Base-by-base conservation (phyloP, 306 rosid genomes). In the Cucumis melo region DNA sequence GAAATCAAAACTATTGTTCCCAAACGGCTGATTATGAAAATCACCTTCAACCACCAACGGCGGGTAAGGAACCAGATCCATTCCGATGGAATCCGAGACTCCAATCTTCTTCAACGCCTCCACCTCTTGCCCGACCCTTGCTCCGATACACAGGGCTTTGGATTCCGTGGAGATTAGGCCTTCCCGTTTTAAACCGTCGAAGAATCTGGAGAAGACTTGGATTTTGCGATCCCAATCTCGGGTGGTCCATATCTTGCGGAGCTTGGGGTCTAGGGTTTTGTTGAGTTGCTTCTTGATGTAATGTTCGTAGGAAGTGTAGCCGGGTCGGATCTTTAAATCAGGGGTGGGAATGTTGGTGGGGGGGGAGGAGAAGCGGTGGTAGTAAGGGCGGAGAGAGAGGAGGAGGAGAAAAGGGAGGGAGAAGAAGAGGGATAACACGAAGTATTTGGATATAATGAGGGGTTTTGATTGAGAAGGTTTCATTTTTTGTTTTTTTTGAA, bases 141-240 rank as follows among this genome's bases (percentile, higher is more conserved):
- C 98, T 0, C 98, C 98, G 29, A 94, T 83, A 32, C 93, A 91
- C 0, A 94, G 82, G 5, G 95, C 86, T 56, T 86, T 92, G 0
- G 96, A 87, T 0, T 79, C 63, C 83, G 87, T 80, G 0, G 24
- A 42, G 0, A 94, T 67, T 0, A 94, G 93, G 4, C 77, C 74
- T 7, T 83, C 80, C 0, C 10, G 29, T 72, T 82, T 83, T 2
- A 94, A 77, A 1, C 82, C 83, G 4, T 78, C 15, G 80, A 94
- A 94, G 79, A 90, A 88, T 5, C 73, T 75, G 7, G 91, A 74
- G 74, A 94, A 94, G 0, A 91, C 91, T 1, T 81, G 83, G 79
- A 91, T 90, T 65, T 94, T 94, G 5, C 98, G 82, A 71, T 94
- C 86, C 98, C 98, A 94, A 74, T 91, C 98, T 12, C 98, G 90